Evolutionary conservation across 176 grass and related monocot species (phyloP).

Genomic region (Cenchrus purpureus): DNA sequence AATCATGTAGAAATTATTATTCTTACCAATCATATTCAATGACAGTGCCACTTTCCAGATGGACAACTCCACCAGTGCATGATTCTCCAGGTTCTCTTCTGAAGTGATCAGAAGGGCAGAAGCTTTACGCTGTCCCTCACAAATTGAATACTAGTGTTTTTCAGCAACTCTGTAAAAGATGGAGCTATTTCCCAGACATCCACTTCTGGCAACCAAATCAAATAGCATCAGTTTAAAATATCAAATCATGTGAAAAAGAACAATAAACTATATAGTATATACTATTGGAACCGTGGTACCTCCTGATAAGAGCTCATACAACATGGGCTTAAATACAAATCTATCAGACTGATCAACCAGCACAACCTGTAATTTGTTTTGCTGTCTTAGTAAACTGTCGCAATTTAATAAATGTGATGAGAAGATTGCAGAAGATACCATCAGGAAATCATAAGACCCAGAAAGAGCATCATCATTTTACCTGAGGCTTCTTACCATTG

Average conservation of each 20-base stretch:
- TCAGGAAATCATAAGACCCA: not conserved
- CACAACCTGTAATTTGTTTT: conserved; percentile 59
- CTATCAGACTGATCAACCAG: conserved; percentile 93
- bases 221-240: conserved; percentile 31
- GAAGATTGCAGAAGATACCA: not conserved
- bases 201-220: conserved; percentile 72
- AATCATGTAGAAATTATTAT: conserved; percentile 26
- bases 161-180: conserved; percentile 80
- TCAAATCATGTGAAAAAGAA: conserved; percentile 30
- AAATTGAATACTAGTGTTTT: conserved; percentile 78
- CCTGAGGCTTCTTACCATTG: conserved; percentile 87
- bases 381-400: conserved; percentile 31
- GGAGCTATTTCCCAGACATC: conserved; percentile 97
- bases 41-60: conserved; percentile 85
- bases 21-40: conserved; percentile 98
- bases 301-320: conserved; percentile 91
- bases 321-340: conserved; percentile 98
- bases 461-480: conserved; percentile 35
- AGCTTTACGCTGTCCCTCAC: conserved; percentile 85
- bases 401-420: conserved; percentile 8
- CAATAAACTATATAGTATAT: conserved; percentile 22
- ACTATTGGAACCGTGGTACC: conserved; percentile 53
- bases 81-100: conserved; percentile 50
- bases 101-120: conserved; percentile 83
- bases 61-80: conserved; percentile 74